Base-by-base conservation (phyloP, 352 stramenopile species). In the Aphanomyces stellatus region DNA sequence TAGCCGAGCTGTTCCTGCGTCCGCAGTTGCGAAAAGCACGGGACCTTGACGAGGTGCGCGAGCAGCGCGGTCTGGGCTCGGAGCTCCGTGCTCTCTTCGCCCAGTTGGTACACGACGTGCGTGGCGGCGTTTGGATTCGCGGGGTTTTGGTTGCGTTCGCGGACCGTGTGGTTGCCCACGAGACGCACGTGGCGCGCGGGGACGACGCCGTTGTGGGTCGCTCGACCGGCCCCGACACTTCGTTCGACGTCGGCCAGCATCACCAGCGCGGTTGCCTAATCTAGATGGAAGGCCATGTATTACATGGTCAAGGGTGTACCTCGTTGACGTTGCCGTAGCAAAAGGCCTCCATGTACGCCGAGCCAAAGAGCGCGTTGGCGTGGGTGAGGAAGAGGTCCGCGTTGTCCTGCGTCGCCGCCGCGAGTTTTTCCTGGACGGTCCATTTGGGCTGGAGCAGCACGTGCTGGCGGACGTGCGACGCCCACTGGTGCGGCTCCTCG, bases 1-100 rank as follows among this genome's bases (percentile, higher is more conserved):
- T 90, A 90, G 4, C 81, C 81, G 25, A 90, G 75, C 57, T 90
- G 81, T 51, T 90, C 81, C 35, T 83, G 74, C 19, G 81, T 90
- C 10, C 81, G 76, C 25, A 90, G 65, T 42, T 81, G 73, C 56
- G 87, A 72, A 53, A 90, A 90, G 33, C 81, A 77, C 3, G 81
- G 79, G 35, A 88, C 79, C 17, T 79, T 73, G 15, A 86, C 71
- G 33, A 90, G 65, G 62, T 85, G 77, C n/a, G 71, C 77, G 41
- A 90, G 76, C 65, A 90, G 70, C 19, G 74, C 81, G 25, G 84
- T 41, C 19, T 70, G 70, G 24, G 75, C 80, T 30, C 80, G 78
- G 19, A 78, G 62, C 31, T 64, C 43, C 56, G 75, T 70, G 5
- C 75, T 78, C 61, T 85, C 78, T 37, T 51, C 41, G 4, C 65